Evolutionary conservation across 257 asterid genomes (phyloP).

Genomic region (Solanum pinnatisectum): DNA sequence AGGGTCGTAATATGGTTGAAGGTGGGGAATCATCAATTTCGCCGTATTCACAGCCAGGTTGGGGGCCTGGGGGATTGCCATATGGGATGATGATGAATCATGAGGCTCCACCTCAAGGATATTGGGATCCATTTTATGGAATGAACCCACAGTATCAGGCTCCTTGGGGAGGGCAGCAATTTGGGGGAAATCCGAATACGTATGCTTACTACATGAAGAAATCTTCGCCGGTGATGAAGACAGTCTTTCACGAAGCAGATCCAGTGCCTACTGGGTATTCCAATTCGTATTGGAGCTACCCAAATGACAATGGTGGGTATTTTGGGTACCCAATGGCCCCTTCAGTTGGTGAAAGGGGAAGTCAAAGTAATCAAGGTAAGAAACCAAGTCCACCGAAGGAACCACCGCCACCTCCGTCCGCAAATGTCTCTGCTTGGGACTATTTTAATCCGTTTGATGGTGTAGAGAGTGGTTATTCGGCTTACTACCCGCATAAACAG

Average conservation of each 20-base stretch:
- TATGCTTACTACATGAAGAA: conserved; percentile 74
- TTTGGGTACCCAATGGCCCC: conserved; percentile 27
- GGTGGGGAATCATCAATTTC: neutral
- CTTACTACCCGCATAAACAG: conserved; percentile 27
- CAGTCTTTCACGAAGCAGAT: conserved; percentile 66
- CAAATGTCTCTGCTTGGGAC: conserved; percentile 76
- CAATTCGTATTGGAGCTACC: conserved; percentile 41
- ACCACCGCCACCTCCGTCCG: conserved; percentile 89
- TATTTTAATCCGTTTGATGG: conserved; percentile 67
- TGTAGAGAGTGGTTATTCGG: conserved; percentile 29
- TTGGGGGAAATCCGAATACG: conserved; percentile 12
- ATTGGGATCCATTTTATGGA: conserved; percentile 8
- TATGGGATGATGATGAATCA: conserved; percentile 11
- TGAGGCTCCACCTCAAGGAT: conserved; percentile 19
- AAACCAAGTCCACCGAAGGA: conserved; percentile 32
- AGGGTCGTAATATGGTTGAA: neutral
- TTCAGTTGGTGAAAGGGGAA: neutral
- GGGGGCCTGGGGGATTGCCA: neutral
- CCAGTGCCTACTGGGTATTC: conserved; percentile 49
- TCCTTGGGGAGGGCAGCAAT: conserved; percentile 10
- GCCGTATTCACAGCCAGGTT: conserved; percentile 17
- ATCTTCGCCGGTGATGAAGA: conserved; percentile 48
- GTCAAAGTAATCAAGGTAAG: conserved; percentile 14
- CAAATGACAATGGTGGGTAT: conserved; percentile 33
- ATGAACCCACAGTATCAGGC: conserved; percentile 8